Base-by-base conservation (phyloP, 768 basidiomycete genomes). In the Kwoniella mangroviensis region DNA sequence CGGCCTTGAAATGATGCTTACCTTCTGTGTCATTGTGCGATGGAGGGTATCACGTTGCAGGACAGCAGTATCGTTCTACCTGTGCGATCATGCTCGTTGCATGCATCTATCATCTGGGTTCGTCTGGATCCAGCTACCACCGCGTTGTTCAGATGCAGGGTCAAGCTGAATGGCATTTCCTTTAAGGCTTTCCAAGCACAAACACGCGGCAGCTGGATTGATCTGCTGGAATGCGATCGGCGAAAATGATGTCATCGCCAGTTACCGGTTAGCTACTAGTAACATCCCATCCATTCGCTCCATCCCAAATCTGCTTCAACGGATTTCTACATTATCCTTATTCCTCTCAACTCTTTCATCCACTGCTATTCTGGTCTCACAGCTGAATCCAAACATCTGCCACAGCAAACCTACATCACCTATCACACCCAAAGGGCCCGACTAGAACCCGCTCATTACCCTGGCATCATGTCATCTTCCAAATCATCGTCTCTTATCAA, bases 401-500 rank as follows among this genome's bases (percentile, higher is more conserved):
- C 21, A 17, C 15, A 21, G 9, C 49, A 51, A 51, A 51, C 21
- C 21, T 9, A 17, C 49, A 51, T 21, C 17, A 51, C 17, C 12
- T 17, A 51, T 17, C 21, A 51, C 49, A 17, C 21, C 22, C 53
- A 54, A n/a, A n/a, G 53, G 24, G 9, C 34, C 34, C 34, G 9
- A 34, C 34, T 7, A 7, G 34, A 54, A 9, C 34, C 28, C 24
- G 15, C 28, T 11, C 24, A 22, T 22, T 26, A 57, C 56, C 54
- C 9, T 34, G 24, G 22, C 28, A 60, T 12, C 15, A 60, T 60
- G 58, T 60, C 58, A 42, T 9, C 58, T 42, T 60, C 58, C 34
- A 60, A 41, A 57, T 57, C 56, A 26, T 57, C 56, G 54, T 21
- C 65, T 22, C 43, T 68, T 13, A 51, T 21, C 26, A 68, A 68